Evolutionary conservation across 352 stramenopile genomes (phyloP).

Genomic region (Globisporangium emineosum): DNA sequence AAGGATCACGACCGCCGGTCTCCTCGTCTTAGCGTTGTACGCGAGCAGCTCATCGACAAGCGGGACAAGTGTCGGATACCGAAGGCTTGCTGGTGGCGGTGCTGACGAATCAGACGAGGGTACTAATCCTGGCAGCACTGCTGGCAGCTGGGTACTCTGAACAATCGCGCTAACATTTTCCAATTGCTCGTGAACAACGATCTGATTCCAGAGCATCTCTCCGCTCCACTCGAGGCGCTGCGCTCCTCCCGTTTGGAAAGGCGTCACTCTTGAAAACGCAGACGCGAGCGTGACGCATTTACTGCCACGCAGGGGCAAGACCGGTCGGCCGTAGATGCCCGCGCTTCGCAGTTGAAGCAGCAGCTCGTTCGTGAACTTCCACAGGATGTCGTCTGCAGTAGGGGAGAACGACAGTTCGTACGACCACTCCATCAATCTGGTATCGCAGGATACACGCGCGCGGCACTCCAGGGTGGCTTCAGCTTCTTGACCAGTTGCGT

Average conservation of each 20-base stretch:
- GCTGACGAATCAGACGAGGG: background rate
- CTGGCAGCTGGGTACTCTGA: constrained; percentile 27
- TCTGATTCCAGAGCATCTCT: constrained; percentile 6
- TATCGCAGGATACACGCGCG: constrained; percentile 22
- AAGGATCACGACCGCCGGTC: constrained; percentile 54
- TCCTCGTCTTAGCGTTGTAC: constrained; percentile 14
- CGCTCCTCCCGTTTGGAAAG: constrained; percentile 8
- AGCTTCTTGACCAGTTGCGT: background rate
- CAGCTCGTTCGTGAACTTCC: constrained; percentile 40
- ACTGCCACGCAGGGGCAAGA: constrained; percentile 22
- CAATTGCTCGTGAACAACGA: constrained; percentile 15
- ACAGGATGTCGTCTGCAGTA: constrained; percentile 35
- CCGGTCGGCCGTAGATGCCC: constrained; percentile 25
- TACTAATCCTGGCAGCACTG: constrained; percentile 1
- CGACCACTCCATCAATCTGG: constrained; percentile 25
- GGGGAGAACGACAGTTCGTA: constrained; percentile 32
- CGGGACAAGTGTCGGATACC: constrained; percentile 28
- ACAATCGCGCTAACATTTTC: background rate
- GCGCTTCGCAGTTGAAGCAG: constrained; percentile 45
- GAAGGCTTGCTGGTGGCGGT: constrained; percentile 9
- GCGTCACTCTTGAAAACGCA: constrained; percentile 12
- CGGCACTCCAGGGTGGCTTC: constrained; percentile 23
- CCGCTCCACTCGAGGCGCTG: constrained; percentile 17
- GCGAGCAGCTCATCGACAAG: constrained; percentile 41
- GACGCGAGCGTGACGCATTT: constrained; percentile 19